phyloP scores from a whole-genome alignment of 306 rosid species.

The Leucaena leucocephala region DNA sequence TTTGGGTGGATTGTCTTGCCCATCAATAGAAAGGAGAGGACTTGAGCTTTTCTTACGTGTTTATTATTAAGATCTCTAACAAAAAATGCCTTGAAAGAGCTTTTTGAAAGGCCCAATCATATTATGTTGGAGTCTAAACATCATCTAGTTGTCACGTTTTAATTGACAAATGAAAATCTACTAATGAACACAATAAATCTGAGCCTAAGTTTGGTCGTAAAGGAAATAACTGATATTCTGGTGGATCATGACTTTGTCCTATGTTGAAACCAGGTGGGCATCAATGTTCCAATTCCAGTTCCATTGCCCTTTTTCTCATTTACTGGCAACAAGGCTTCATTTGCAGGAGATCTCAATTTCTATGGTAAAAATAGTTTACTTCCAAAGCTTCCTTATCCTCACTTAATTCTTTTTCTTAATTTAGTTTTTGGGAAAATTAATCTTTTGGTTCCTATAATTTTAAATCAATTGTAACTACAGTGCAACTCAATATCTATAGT shows the following conservation, averaged over 20 bases:
- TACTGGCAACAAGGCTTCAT: constrained; percentile 89
- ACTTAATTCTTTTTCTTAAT: not conserved
- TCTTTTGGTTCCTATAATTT: too few species aligned
- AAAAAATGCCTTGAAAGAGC: not conserved
- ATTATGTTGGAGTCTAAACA: not conserved
- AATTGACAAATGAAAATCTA: not conserved
- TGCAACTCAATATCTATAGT: too few species aligned
- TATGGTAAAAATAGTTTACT: constrained; percentile 56
- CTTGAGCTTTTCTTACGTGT: not conserved
- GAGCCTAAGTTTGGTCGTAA: not conserved
- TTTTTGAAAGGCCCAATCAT: not conserved
- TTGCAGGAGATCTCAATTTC: constrained; percentile 88
- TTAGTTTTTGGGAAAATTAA: not conserved
- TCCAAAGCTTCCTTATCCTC: not conserved
- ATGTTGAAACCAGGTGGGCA: constrained; percentile 70
- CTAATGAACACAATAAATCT: not conserved
- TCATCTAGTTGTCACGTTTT: not conserved
- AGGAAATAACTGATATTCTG: constrained; percentile 2
- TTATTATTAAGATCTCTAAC: not conserved
- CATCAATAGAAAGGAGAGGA: not conserved
- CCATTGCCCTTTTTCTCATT: constrained; percentile 95
- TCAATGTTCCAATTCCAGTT: constrained; percentile 94
- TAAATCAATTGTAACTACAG: too few species aligned
- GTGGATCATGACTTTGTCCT: constrained; percentile 29
- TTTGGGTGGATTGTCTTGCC: constrained; percentile 9